phyloP scores from a whole-genome alignment of 2,329 filamentous ascomycete genomes.

The Colletotrichum chrysophilum region DNA sequence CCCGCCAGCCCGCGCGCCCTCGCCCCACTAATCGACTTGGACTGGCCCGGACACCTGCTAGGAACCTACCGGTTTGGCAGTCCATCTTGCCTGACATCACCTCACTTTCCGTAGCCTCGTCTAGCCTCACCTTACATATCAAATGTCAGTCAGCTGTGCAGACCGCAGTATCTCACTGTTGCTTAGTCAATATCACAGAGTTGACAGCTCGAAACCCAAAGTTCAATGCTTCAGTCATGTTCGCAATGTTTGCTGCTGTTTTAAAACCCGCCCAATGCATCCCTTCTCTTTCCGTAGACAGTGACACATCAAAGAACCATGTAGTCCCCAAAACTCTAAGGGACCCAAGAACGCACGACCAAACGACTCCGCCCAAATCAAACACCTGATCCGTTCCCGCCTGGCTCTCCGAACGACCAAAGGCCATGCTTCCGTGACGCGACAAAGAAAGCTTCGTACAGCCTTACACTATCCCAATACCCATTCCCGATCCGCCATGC shows the following conservation, averaged over 20 bases:
- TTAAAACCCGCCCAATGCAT: conserved; percentile 19
- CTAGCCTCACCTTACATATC: not conserved
- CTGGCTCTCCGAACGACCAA: conserved; percentile 3
- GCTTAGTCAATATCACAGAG: not conserved
- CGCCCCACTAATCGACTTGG: not conserved
- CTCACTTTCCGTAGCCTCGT: not conserved
- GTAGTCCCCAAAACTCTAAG: conserved; percentile 6
- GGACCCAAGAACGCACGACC: conserved; percentile 2
- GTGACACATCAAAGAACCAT: not conserved
- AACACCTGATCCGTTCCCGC: conserved; percentile 11
- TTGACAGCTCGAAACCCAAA: not conserved
- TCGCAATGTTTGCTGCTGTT: conserved; percentile 16
- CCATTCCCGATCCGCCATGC: conserved; percentile 23
- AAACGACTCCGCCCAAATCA: conserved; percentile 14
- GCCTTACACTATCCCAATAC: not conserved
- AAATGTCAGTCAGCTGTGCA: not conserved
- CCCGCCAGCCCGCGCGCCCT: conserved; percentile 2
- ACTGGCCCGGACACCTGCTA: not conserved
- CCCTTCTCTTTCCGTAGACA: not conserved
- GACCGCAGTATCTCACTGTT: not conserved
- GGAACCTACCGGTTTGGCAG: not conserved
- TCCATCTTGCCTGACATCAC: not conserved
- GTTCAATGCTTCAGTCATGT: conserved; percentile 13
- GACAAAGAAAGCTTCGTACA: conserved; percentile 18
- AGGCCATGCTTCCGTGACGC: conserved; percentile 14